A percentile compares a stretch with the other conserved stretches of the same genome.
Evolutionary conservation across 345 rosid genomes (phyloP).

Genomic region (Aegle marmelos): DNA sequence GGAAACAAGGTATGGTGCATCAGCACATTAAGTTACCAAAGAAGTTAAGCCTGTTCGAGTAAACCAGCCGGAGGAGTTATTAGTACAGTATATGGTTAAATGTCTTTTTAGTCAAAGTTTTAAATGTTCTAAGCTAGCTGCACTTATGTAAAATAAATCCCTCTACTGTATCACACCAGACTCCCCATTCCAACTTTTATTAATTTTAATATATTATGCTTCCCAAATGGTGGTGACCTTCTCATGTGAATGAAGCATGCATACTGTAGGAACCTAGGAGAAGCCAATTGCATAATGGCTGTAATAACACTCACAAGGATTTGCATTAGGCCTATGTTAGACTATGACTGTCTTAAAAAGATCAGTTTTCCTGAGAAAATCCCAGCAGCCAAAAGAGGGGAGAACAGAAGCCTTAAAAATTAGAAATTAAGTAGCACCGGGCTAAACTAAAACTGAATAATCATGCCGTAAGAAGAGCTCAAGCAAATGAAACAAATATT

Average conservation of each 20-base stretch:
- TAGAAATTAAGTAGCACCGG: not conserved
- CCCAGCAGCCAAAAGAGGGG: not conserved
- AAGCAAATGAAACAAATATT: not conserved
- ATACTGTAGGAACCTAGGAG: not conserved
- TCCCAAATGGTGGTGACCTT: not conserved
- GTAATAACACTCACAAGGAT: not conserved
- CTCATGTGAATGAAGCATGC: not conserved
- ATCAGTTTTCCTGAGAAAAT: not conserved
- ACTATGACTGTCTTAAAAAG: not conserved
- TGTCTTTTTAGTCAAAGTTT: not conserved
- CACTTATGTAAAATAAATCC: not conserved
- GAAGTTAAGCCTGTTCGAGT: not conserved
- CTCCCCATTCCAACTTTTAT: not conserved
- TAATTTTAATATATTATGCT: not conserved
- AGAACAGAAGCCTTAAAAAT: not conserved
- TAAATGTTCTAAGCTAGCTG: not conserved
- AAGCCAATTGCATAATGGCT: not conserved
- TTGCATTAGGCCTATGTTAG: not conserved
- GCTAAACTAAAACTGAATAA: not conserved
- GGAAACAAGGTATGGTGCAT: not conserved
- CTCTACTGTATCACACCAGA: not conserved
- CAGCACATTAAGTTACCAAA: not conserved
- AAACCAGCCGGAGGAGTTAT: not conserved
- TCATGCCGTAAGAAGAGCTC: not conserved
- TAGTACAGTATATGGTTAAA: not conserved